Evolutionary conservation across 2,329 filamentous ascomycete species (phyloP).

Genomic region (Lasiodiplodia sp.): DNA sequence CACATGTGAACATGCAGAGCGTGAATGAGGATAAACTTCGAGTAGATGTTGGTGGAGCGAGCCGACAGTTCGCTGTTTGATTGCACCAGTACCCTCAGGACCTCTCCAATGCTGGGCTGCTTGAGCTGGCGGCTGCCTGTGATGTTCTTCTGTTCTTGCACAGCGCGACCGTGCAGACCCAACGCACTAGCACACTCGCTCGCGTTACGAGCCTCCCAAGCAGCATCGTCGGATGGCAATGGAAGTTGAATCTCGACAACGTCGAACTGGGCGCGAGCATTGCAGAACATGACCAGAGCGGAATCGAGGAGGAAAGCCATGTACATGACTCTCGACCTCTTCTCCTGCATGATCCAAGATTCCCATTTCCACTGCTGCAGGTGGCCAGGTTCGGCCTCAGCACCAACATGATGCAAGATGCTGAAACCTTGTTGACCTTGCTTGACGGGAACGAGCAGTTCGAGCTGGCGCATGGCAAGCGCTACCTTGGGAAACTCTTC

Average conservation of each 20-base stretch:
- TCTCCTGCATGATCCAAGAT: conserved; percentile 75
- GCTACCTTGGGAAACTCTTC: conserved; percentile 66
- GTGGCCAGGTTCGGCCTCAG: conserved; percentile 35
- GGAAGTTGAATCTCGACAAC: conserved; percentile 70
- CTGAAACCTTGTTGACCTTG: conserved; percentile 60
- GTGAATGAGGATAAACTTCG: conserved; percentile 78
- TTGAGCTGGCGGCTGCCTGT: conserved; percentile 69
- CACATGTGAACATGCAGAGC: conserved; percentile 70
- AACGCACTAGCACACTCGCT: conserved; percentile 70
- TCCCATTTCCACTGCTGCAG: conserved; percentile 67
- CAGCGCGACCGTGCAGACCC: conserved; percentile 66
- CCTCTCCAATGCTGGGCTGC: conserved; percentile 70
- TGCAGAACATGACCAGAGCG: conserved; percentile 75
- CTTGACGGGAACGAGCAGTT: conserved; percentile 63
- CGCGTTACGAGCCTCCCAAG: conserved; percentile 71
- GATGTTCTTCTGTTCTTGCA: conserved; percentile 64
- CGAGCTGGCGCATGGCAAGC: conserved; percentile 63
- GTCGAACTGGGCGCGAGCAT: conserved; percentile 69
- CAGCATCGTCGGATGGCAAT: conserved; percentile 75
- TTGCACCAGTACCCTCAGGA: conserved; percentile 68
- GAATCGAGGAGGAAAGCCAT: conserved; percentile 70
- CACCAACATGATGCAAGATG: conserved; percentile 65
- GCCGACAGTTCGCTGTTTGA: conserved; percentile 66
- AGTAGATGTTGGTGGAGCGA: conserved; percentile 73
- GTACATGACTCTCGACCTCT: conserved; percentile 70